phyloP scores from a whole-genome alignment of 208 protist genomes.

The Trypanosomatidae sp. region DNA sequence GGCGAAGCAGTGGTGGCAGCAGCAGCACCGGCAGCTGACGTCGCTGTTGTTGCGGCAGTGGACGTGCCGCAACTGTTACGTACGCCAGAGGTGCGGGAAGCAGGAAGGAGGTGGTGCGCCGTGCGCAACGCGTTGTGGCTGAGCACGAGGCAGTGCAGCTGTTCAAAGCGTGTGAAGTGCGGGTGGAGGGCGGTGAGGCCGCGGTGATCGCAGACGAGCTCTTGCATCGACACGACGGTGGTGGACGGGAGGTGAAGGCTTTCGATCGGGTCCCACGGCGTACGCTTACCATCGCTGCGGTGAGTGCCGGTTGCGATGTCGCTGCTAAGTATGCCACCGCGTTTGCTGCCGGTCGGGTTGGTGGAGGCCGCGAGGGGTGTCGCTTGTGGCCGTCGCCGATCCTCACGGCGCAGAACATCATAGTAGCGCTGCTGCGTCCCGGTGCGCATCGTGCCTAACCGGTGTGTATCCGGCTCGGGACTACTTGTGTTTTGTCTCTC shows the following conservation, averaged over 20 bases:
- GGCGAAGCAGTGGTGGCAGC: constrained; percentile 1
- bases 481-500: no score
- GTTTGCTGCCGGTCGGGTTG: not conserved
- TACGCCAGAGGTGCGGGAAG: no score
- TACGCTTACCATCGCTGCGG: no score
- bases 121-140: constrained; percentile 49
- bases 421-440: constrained; percentile 27
- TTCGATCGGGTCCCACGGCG: constrained; percentile 59
- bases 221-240: constrained; percentile 29
- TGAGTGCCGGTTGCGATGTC: no score
- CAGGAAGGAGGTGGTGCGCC: constrained; percentile 54
- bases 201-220: constrained; percentile 46
- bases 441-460: constrained; percentile 16
- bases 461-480: no score
- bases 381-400: constrained; percentile 6
- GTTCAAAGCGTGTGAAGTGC: constrained; percentile 59
- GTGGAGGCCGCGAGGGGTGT: not conserved
- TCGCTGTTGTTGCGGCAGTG: not conserved
- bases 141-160: constrained; percentile 63
- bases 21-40: not conserved
- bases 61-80: no score
- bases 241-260: constrained; percentile 41
- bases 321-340: no score
- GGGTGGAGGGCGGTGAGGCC: constrained; percentile 58
- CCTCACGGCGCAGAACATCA: constrained; percentile 31